These are phyloP conservation scores for Fragilariopsis cylindrus DNA, from an alignment of 108 stramenopile genomes.

Conservation along the genomic window DNA sequence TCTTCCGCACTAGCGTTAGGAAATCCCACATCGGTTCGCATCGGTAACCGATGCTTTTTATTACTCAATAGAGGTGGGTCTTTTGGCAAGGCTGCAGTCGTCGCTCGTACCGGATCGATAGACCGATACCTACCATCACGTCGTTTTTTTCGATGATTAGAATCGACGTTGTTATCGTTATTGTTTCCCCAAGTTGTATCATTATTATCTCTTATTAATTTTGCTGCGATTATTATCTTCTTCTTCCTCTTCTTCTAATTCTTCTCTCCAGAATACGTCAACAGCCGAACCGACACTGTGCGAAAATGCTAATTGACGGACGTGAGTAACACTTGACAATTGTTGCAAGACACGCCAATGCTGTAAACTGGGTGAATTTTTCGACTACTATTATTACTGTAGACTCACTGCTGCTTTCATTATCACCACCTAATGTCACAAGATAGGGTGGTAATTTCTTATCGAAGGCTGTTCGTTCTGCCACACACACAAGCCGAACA, in stretches of 20 bases:
- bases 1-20: slow-evolving; percentile 65
- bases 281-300: slow-evolving; percentile 48
- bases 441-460: slow-evolving; percentile 30
- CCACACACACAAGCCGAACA: slow-evolving; percentile 43
- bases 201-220: background rate
- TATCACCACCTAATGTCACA: background rate
- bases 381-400: background rate
- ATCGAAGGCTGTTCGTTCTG: slow-evolving; percentile 60
- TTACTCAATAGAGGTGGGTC: slow-evolving; percentile 66
- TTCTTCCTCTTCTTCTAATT: slow-evolving; percentile 11
- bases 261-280: slow-evolving; percentile 48
- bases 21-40: slow-evolving; percentile 83
- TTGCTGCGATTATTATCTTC: background rate
- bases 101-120: slow-evolving; percentile 61
- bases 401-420: slow-evolving; percentile 9
- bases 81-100: slow-evolving; percentile 42
- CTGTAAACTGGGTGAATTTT: slow-evolving; percentile 43
- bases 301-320: slow-evolving; percentile 64
- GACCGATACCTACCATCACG: slow-evolving; percentile 62
- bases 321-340: slow-evolving; percentile 30
- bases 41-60: slow-evolving; percentile 65
- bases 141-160: background rate
- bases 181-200: background rate
- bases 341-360: slow-evolving; percentile 50
- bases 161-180: background rate